phyloP scores from a whole-genome alignment of 805 yeast genomes.

The Pichia heedii region DNA sequence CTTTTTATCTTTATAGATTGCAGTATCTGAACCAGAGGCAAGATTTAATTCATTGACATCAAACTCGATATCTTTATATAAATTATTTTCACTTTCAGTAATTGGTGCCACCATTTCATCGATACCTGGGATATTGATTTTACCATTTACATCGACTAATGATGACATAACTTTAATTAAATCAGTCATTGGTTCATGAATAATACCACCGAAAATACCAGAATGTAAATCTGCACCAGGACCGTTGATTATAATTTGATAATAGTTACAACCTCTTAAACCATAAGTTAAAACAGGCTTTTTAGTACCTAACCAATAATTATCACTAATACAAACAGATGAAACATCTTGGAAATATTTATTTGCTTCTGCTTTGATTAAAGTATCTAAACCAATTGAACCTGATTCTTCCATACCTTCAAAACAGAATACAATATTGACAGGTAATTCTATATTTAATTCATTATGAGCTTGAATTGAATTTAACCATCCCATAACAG shows the following conservation, averaged over 20 bases:
- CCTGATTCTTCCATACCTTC: conserved; percentile 99
- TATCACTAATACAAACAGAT: conserved; percentile 93
- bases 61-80: conserved; percentile 83
- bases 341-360: conserved; percentile 80
- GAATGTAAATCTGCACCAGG: conserved; percentile 97
- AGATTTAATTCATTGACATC: conserved; percentile 74
- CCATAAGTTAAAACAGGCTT: conserved; percentile 98
- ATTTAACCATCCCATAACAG: conserved; percentile 95
- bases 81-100: conserved; percentile 65
- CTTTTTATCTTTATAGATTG: conserved; percentile 67
- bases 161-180: conserved; percentile 66
- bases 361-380: conserved; percentile 71
- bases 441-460: conserved; percentile 82
- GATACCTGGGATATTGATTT: conserved; percentile 80
- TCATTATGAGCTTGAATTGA: conserved; percentile 83
- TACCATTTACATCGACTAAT: conserved; percentile 75
- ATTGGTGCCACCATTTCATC: conserved; percentile 93
- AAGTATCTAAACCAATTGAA: conserved; percentile 78
- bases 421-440: conserved; percentile 83
- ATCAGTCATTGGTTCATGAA: conserved; percentile 97
- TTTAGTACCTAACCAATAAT: conserved; percentile 96
- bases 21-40: conserved; percentile 83
- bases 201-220: conserved; percentile 95
- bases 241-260: conserved; percentile 72
- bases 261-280: conserved; percentile 92